phyloP scores from a whole-genome alignment of 768 basidiomycete species.

The Boletus rubescentipes region DNA sequence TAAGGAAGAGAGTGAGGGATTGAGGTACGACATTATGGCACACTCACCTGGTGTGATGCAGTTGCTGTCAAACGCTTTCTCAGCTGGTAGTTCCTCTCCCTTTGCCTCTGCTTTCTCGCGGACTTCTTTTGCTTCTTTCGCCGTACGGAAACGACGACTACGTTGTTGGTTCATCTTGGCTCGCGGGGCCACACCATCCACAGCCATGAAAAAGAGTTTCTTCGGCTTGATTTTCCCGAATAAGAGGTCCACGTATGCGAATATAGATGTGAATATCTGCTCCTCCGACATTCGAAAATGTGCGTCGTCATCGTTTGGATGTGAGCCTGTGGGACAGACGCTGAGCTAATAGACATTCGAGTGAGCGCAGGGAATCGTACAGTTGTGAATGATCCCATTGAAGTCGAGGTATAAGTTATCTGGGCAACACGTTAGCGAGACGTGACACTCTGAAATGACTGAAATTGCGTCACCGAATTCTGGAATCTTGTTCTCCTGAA shows the following conservation, averaged over 20 bases:
- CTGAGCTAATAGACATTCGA: not conserved
- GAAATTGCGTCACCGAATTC: slow-evolving; percentile 73
- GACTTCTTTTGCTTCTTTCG: slow-evolving; percentile 87
- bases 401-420: slow-evolving; percentile 94
- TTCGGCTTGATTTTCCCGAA: slow-evolving; percentile 97
- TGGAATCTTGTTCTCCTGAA: slow-evolving; percentile 97
- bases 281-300: slow-evolving; percentile 96
- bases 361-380: slow-evolving; percentile 28
- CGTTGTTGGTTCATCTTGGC: slow-evolving; percentile 99
- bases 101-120: slow-evolving; percentile 83
- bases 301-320: slow-evolving; percentile 95
- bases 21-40: not conserved
- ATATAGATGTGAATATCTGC: slow-evolving; percentile 96
- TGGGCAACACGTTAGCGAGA: slow-evolving; percentile 31
- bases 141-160: slow-evolving; percentile 88
- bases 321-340: slow-evolving; percentile 58
- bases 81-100: slow-evolving; percentile 88
- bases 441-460: not conserved
- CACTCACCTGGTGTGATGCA: slow-evolving; percentile 93
- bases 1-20: slow-evolving; percentile 25
- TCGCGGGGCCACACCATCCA: slow-evolving; percentile 95
- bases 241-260: slow-evolving; percentile 93
- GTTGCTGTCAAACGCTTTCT: slow-evolving; percentile 97
- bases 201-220: slow-evolving; percentile 98
- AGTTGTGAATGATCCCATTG: slow-evolving; percentile 90